Conservation (phyloP, 495 filamentous ascomycete species). For the Geopyxis carbonaria region DNA sequence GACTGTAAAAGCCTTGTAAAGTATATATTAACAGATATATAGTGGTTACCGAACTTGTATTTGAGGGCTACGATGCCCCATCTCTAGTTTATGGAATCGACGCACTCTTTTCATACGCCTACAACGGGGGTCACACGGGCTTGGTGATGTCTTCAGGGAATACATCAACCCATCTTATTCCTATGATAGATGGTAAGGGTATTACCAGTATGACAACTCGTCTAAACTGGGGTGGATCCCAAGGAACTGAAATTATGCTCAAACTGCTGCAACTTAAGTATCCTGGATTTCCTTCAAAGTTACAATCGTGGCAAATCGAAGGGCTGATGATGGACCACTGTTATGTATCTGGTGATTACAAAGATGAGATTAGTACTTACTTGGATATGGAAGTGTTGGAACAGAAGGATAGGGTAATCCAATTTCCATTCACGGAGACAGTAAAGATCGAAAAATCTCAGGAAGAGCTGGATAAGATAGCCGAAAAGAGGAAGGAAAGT, state of each 20-base stretch:
- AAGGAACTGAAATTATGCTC: conserved; percentile 72
- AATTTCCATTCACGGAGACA: conserved; percentile 86
- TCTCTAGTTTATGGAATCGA: conserved; percentile 87
- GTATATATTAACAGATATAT: neutral
- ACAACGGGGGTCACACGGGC: conserved; percentile 77
- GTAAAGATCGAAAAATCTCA: conserved; percentile 74
- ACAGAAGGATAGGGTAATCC: conserved; percentile 71
- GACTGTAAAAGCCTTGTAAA: neutral
- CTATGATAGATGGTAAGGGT: conserved; percentile 69
- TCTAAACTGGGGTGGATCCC: conserved; percentile 86
- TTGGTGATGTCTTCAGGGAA: conserved; percentile 83
- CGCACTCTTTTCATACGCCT: conserved; percentile 81
- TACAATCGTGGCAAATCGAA: conserved; percentile 72
- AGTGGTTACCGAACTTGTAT: conserved; percentile 96
- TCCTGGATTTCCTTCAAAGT: conserved; percentile 62
- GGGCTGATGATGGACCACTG: conserved; percentile 76
- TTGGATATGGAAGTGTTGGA: conserved; percentile 80
- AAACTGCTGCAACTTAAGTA: conserved; percentile 91
- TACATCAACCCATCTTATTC: conserved; percentile 89
- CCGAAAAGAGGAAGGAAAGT: conserved; percentile 83
- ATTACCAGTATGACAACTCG: conserved; percentile 67
- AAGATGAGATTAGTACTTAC: conserved; percentile 51
- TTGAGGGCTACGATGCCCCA: conserved; percentile 82
- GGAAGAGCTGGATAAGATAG: conserved; percentile 74
- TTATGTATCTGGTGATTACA: conserved; percentile 71